Evolutionary conservation across 2,329 filamentous ascomycete species (phyloP), one percentile per base, ranked within the genome.

Genomic region (Gaeumannomyces tritici): DNA sequence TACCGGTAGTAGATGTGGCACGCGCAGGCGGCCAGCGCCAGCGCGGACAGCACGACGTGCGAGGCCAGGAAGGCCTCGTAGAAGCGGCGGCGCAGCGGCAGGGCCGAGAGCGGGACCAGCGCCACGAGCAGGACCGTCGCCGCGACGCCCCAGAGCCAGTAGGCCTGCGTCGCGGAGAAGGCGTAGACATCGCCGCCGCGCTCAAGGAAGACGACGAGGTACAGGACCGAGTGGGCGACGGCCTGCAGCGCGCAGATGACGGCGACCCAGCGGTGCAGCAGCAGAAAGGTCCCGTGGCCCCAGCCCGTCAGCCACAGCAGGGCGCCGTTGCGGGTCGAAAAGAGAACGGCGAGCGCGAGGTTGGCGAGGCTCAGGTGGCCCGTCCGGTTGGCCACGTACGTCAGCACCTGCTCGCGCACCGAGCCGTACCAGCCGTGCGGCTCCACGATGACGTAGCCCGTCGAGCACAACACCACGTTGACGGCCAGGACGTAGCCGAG

Each of bases 231-330:
- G 69, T 84, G 82, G 0, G 83, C 57, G 11, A 76, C 67, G 0
- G 75, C 77, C 58, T 84, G 74, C 0, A 82, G 57, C 1, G 75
- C 74, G 29, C 72, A 75, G 9, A 83, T 70, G 27, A 74, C 69
- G 0, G 79, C 80, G 1, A 80, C 69, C 78, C 78, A 82, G 13
- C 79, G 73, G 64, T 84, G 80, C 0, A 82, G 70, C 0, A 82
- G 67, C 3, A 82, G 64, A 61, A 73, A 82, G 0, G 81, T 83
- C 0, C 74, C 74, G 64, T 80, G 76, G 0, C 72, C 76, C 79
- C 80, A 83, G 65, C 79, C 74, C 3, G 80, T 81, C 1, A 80
- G 55, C 70, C 74, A 78, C 0, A 82, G 72, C 0, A 81, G 72
- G 3, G 82, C 27, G 61, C 79, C 82, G 65, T 83, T 82, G 1